Conservation (phyloP, 768 basidiomycete genomes). For the Hygrophorus pudorinus region DNA sequence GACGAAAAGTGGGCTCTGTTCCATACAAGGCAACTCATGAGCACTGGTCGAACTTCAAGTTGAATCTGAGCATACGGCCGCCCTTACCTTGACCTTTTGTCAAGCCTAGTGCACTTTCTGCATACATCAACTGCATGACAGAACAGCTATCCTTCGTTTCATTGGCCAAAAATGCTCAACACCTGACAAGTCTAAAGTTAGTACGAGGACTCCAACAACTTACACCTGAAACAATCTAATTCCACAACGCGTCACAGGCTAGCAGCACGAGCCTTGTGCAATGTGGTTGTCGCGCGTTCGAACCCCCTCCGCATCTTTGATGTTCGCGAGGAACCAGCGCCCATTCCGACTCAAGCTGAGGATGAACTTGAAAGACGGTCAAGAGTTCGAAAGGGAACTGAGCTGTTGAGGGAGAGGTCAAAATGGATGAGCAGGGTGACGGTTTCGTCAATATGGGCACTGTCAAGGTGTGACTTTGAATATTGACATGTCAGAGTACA, state of each 20-base stretch:
- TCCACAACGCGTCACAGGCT: conserved; percentile 33
- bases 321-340: conserved; percentile 61
- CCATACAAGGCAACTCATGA: not conserved
- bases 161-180: too few species aligned
- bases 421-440: conserved; percentile 70
- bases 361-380: conserved; percentile 51
- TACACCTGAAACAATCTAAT: conserved; percentile 23
- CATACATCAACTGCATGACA: too few species aligned
- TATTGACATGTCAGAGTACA: conserved; percentile 16
- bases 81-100: not conserved
- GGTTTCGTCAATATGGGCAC: conserved; percentile 59
- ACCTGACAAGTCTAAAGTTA: conserved; percentile 60
- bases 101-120: too few species aligned
- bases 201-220: conserved; percentile 61
- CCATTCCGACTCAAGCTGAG: conserved; percentile 44
- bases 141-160: too few species aligned
- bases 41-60: too few species aligned
- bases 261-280: conserved; percentile 52
- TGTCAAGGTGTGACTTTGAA: conserved; percentile 59
- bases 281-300: conserved; percentile 82
- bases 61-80: not conserved
- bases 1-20: not conserved
- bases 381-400: conserved; percentile 52
- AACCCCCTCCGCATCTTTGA: conserved; percentile 82
- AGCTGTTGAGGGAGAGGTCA: conserved; percentile 67